Evolutionary conservation across 257 asterid species (phyloP).

Genomic region (Echites panduratus): DNA sequence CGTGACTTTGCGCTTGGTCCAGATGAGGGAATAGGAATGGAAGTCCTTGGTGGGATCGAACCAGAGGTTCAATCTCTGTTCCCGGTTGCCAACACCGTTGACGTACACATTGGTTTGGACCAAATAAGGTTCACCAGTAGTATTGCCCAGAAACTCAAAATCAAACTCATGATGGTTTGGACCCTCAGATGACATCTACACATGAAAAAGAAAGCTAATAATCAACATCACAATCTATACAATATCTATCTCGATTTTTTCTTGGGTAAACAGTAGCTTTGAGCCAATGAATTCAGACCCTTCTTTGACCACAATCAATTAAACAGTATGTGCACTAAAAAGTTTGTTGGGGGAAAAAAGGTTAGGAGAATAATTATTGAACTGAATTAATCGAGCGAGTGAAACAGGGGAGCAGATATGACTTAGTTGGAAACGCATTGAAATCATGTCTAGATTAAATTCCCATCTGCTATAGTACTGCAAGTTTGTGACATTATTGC

Average conservation of each 20-base stretch:
- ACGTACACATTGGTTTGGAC: slow-evolving; percentile 83
- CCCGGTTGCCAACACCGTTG: slow-evolving; percentile 84
- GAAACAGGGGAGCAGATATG: background rate
- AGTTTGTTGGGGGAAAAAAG: slow-evolving; percentile 7
- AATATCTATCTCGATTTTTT: background rate
- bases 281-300: slow-evolving; percentile 4
- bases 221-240: background rate
- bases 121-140: slow-evolving; percentile 73
- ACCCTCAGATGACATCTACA: slow-evolving; percentile 92
- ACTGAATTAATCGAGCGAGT: slow-evolving; percentile 5
- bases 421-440: slow-evolving; percentile 10
- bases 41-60: slow-evolving; percentile 80
- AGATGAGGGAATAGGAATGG: slow-evolving; percentile 61
- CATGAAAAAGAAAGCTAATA: background rate
- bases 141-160: slow-evolving; percentile 82
- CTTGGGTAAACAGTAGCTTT: background rate
- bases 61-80: slow-evolving; percentile 83
- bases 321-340: slow-evolving; percentile 1
- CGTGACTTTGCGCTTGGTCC: slow-evolving; percentile 86
- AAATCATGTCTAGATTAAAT: background rate
- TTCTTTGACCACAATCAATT: background rate
- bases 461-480: background rate
- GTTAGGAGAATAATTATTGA: background rate
- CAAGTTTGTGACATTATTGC: background rate
- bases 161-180: slow-evolving; percentile 77